Evolutionary conservation across 805 yeast species (phyloP), one percentile per base, ranked within the genome.

Genomic region (Kodamaea neixiangensis): DNA sequence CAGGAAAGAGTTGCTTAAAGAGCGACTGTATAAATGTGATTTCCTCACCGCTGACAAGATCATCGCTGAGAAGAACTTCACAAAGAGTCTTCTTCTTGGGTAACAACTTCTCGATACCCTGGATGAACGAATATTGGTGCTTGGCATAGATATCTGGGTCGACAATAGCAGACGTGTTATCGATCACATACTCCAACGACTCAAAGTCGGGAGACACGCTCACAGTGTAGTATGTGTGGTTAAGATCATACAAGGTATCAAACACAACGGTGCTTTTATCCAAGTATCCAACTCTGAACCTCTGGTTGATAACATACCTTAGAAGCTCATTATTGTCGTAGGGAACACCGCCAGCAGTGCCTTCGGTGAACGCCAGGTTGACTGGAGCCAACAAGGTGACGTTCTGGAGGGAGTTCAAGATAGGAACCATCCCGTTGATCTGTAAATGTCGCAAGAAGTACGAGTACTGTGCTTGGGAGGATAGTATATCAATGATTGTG

Each of bases 381-480:
- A 86, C 77, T 0, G 96, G 96, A 1, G 96, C 96, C 38, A 87
- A 63, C n/a, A 89, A 66, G 0, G 96, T 88, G 51, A 85, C 80
- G 62, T 87, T 85, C 19, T 71, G 68, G 53, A 86, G 63, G 17
- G 68, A 68, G 60, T 87, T 89, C 29, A 89, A 63, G 38, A 68
- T 64, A 2, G 90, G 90, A 1, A 89, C 72, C 46, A 85, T 66
- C 11, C 85, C 91, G 47, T 76, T 73, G 48, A 78, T 66, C 61
- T 89, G 96, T 1, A 89, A 54, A 17, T 79, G 67, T 47, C 84
- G 70, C 38, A 88, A 67, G 51, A 88, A 84, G 38, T 75, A 76
- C 38, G 89, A 82, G 68, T 82, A 90, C 61, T 86, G 84, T 0
- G 80, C 85, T 56, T 85, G 80, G 6, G 81, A 66, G 0, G 96